A percentile compares a stretch with the other conserved stretches of the same genome.
These are phyloP conservation scores for Ricinus communis DNA, from an alignment of 345 rosid genomes.

Conservation along the genomic window DNA sequence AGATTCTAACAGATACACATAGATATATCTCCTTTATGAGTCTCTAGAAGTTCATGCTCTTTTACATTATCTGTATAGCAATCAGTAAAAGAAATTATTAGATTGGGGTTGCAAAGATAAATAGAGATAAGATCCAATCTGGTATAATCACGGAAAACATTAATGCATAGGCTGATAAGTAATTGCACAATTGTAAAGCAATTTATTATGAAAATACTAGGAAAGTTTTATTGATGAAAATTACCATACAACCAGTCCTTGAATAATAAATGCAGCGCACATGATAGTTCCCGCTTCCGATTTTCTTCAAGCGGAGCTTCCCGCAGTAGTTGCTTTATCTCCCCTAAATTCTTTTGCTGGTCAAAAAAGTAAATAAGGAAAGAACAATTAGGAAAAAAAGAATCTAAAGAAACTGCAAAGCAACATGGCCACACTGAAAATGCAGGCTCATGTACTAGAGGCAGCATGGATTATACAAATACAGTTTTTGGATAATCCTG, in stretches of 20 bases:
- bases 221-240: no score
- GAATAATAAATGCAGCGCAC: conserved; percentile 87
- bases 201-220: no score
- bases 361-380: conserved; percentile 1
- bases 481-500: conserved; percentile 10
- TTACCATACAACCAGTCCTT: conserved; percentile 98
- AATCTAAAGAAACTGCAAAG: conserved; percentile 5
- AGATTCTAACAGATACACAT: no score
- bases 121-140: no score
- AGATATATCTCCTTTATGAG: no score
- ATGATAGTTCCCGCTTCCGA: conserved; percentile 78
- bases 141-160: no score
- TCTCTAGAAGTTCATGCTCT: no score
- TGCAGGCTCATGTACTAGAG: conserved; percentile 10
- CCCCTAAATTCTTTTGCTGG: conserved; percentile 78
- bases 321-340: conserved; percentile 67
- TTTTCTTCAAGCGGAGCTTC: conserved; percentile 83
- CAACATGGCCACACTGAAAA: conserved; percentile 8
- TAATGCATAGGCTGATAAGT: no score
- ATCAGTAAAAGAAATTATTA: no score
- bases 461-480: neutral
- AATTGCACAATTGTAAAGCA: no score
- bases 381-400: neutral
- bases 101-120: no score
- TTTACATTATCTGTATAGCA: no score